These are phyloP conservation scores for Termitomyces sp. DNA, from an alignment of 768 basidiomycete genomes.

Conservation along the genomic window DNA sequence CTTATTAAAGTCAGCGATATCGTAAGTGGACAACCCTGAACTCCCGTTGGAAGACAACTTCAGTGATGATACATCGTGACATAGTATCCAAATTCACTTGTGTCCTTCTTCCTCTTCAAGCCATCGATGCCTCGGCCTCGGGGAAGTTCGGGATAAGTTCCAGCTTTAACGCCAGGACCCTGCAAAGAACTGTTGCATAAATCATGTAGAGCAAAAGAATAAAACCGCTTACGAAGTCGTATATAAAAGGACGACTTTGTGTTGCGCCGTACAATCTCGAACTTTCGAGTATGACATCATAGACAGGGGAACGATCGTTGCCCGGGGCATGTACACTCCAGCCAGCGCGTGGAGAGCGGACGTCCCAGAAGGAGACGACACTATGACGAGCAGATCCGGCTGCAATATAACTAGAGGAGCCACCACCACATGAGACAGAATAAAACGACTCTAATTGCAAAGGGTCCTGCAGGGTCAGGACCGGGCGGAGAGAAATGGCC, in stretches of 20 bases:
- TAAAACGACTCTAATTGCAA: slow-evolving; percentile 73
- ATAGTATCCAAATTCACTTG: slow-evolving; percentile 39
- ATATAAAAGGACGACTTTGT: slow-evolving; percentile 70
- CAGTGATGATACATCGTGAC: slow-evolving; percentile 39
- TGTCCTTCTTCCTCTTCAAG: slow-evolving; percentile 24
- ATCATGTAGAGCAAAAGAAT: not conserved
- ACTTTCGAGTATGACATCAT: slow-evolving; percentile 67
- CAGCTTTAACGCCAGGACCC: slow-evolving; percentile 52
- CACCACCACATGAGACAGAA: slow-evolving; percentile 70
- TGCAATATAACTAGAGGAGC: slow-evolving; percentile 56
- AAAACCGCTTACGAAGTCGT: slow-evolving; percentile 54
- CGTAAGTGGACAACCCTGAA: not conserved
- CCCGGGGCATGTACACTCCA: slow-evolving; percentile 81
- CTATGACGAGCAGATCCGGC: slow-evolving; percentile 76
- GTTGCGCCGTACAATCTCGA: slow-evolving; percentile 77
- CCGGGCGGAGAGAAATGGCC: slow-evolving; percentile 43
- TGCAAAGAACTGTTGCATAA: slow-evolving; percentile 12
- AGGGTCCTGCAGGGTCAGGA: slow-evolving; percentile 58
- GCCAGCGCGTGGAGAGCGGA: slow-evolving; percentile 52
- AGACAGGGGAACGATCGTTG: slow-evolving; percentile 76
- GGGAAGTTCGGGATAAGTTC: slow-evolving; percentile 42
- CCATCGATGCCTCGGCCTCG: slow-evolving; percentile 21
- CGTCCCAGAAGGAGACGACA: slow-evolving; percentile 79
- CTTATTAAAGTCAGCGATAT: too few species aligned
- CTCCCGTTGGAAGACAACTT: slow-evolving; percentile 1